Evolutionary conservation across 345 rosid genomes (phyloP), one percentile per base, ranked within the genome.

Genomic region (Tarenaya hassleriana): DNA sequence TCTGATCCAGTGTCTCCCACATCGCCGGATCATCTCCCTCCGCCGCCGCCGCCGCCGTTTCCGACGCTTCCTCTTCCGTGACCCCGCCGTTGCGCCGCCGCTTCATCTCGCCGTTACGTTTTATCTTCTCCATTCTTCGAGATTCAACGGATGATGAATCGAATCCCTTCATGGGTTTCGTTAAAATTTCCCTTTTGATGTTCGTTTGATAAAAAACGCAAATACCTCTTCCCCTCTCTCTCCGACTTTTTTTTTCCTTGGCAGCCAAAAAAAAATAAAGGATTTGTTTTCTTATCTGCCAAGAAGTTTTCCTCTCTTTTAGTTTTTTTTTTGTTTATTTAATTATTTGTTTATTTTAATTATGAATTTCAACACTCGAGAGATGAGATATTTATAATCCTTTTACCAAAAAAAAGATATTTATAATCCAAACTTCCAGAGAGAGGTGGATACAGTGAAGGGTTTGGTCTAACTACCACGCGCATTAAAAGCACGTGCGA

Each of bases 1-100:
- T 78, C 52, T 68, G 40, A 76, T 68, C 71, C 41, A 86, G 66
- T 1, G 67, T 51, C n/a, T 64, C 66, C 94, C 95, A 86, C 44
- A 74, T 79, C 73, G 70, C 72, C 10, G 75, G 57, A 61, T 86
- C 90, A 17, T 66, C 72, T 34, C 67, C 29, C 29, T 76, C 43
- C 56, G 60, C 52, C 27, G 47, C 56, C 7, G 47, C 46, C 33
- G 9, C 47, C 14, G 49, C 19, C 18, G 52, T 64, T 32, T 66
- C 70, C 41, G 60, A n/a, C n/a, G n/a, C n/a, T n/a, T n/a, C n/a
- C n/a, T n/a, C n/a, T n/a, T n/a, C 55, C 60, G 52, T 24, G 29
- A 24, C 29, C 3, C 29, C 29, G 29, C 29, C 50, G 70, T 24
- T 24, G 29, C 29, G 29, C 55, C 55, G 67, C 56, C 63, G 63